phyloP scores from a whole-genome alignment of 495 filamentous ascomycete species.

The Talaromyces liani region DNA sequence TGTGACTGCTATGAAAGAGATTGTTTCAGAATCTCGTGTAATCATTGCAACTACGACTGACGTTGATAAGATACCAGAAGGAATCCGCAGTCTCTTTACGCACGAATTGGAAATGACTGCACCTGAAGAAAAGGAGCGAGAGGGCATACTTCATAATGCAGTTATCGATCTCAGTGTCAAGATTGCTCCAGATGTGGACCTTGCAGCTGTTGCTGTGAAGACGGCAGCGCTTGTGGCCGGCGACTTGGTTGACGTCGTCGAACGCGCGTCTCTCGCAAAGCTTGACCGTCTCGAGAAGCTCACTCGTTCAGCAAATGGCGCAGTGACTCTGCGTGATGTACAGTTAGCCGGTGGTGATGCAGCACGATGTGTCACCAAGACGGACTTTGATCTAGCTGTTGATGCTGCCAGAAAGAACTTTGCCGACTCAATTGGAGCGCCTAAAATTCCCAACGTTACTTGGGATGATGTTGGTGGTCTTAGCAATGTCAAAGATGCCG shows the following conservation, averaged over 20 bases:
- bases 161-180: conserved; percentile 65
- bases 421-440: conserved; percentile 91
- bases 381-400: conserved; percentile 83
- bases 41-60: conserved; percentile 91
- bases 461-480: conserved; percentile 97
- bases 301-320: conserved; percentile 34
- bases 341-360: conserved; percentile 82
- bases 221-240: conserved; percentile 93
- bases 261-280: conserved; percentile 73
- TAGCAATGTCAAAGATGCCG: conserved; percentile 86
- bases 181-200: conserved; percentile 71
- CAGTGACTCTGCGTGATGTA: conserved; percentile 68
- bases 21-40: conserved; percentile 64
- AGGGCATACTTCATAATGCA: conserved; percentile 73
- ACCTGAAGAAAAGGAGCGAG: conserved; percentile 86
- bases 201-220: conserved; percentile 79
- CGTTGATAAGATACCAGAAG: conserved; percentile 86
- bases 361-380: conserved; percentile 68
- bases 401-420: conserved; percentile 96
- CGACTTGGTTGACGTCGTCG: conserved; percentile 88
- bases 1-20: conserved; percentile 70
- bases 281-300: conserved; percentile 65
- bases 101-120: conserved; percentile 93
- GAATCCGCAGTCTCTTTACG: conserved; percentile 81
- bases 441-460: conserved; percentile 93